Conservation (phyloP, 257 asterid genomes). For the Apocynum venetum region DNA sequence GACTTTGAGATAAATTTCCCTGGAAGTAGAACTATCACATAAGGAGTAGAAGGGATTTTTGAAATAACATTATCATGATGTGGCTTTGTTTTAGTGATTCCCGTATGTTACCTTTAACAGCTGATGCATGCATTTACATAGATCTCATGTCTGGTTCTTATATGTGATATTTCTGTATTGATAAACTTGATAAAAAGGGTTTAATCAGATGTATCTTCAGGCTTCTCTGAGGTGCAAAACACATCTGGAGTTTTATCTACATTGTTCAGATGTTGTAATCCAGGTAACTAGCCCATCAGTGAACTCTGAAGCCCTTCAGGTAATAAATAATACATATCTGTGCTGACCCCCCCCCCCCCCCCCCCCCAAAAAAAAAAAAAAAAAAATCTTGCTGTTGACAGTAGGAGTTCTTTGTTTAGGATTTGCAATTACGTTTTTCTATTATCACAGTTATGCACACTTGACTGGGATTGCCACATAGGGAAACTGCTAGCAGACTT, state of each 20-base stretch:
- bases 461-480: neutral
- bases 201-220: conserved; percentile 37
- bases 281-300: conserved; percentile 48
- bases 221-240: conserved; percentile 43
- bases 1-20: neutral
- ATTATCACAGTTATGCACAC: neutral
- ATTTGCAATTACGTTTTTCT: neutral
- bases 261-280: conserved; percentile 55
- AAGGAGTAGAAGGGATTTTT: neutral
- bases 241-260: conserved; percentile 54
- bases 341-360: too few species aligned
- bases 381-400: neutral
- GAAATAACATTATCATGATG: neutral
- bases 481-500: neutral
- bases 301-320: conserved; percentile 91
- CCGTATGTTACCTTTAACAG: neutral
- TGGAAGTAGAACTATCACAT: neutral
- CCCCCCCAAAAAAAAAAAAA: too few species aligned
- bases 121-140: neutral
- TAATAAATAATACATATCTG: conserved; percentile 31
- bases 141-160: conserved; percentile 2
- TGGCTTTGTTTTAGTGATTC: neutral
- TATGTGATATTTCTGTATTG: neutral
- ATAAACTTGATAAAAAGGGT: neutral
- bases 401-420: neutral